Conservation (phyloP, 345 rosid species). For the Syzygium aromaticum region DNA sequence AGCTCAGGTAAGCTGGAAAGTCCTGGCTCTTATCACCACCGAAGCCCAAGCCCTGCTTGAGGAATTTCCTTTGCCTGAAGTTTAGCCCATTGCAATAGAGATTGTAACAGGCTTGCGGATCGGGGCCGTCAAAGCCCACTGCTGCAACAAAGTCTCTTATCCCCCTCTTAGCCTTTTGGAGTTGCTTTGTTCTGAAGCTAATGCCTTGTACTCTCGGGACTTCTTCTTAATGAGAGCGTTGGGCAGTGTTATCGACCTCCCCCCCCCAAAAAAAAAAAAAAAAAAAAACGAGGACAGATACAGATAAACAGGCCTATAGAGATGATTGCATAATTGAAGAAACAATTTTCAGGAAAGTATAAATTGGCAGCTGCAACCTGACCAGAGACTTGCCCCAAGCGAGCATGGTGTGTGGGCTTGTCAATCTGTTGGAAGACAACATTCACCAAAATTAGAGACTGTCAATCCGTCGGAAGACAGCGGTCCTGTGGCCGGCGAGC, state of each 20-base stretch:
- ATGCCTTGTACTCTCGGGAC: not conserved
- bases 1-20: not conserved
- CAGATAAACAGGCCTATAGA: no score
- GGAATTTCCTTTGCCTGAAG: not conserved
- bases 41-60: not conserved
- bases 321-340: no score
- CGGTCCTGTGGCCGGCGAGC: no score
- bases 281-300: not conserved
- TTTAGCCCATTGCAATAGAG: not conserved
- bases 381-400: no score
- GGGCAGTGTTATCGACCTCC: no score
- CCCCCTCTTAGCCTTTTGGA: not conserved
- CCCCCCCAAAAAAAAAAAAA: no score
- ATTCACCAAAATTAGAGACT: not conserved
- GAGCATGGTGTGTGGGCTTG: slow-evolving; percentile 22
- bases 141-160: not conserved
- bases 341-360: no score
- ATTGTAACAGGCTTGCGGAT: not conserved
- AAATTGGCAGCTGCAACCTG: no score
- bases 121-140: not conserved
- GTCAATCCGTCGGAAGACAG: not conserved
- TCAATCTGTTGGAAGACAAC: slow-evolving; percentile 43
- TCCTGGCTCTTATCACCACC: not conserved
- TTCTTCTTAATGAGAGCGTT: no score
- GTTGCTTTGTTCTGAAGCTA: not conserved